phyloP scores from a whole-genome alignment of 2,329 filamentous ascomycete species.

The Cladophialophora chaetospira region DNA sequence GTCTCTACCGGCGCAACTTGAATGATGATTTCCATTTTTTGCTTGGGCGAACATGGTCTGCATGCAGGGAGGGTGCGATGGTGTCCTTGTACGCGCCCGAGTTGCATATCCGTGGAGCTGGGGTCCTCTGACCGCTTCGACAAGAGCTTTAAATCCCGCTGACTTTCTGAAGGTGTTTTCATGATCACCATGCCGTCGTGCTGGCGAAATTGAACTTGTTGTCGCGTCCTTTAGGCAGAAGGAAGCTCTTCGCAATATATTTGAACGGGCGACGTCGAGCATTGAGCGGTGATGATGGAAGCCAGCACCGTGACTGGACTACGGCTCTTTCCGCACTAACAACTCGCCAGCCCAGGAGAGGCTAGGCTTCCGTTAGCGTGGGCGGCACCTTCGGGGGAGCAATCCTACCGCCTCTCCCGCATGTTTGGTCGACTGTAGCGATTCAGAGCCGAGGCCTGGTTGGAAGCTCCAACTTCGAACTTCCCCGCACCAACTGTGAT shows the following conservation, averaged over 20 bases:
- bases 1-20: neutral
- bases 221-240: neutral
- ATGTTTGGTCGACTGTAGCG: neutral
- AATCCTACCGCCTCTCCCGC: neutral
- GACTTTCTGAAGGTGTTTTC: too few species aligned
- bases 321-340: too few species aligned
- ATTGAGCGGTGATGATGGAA: conserved; percentile 1
- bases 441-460: neutral
- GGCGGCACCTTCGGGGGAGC: neutral
- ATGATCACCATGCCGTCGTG: too few species aligned
- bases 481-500: neutral
- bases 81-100: conserved; percentile 10
- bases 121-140: neutral
- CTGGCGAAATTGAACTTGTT: neutral
- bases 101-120: conserved; percentile 10
- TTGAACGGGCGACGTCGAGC: neutral
- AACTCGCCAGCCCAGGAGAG: neutral
- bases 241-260: neutral
- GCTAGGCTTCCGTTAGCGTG: neutral
- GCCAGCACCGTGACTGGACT: neutral
- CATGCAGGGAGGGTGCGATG: conserved; percentile 11
- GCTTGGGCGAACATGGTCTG: neutral
- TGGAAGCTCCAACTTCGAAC: too few species aligned
- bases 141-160: neutral
- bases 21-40: conserved; percentile 5